Evolutionary conservation across 116 monocot genomes (phyloP).

Genomic region (Phalaenopsis hybrid): DNA sequence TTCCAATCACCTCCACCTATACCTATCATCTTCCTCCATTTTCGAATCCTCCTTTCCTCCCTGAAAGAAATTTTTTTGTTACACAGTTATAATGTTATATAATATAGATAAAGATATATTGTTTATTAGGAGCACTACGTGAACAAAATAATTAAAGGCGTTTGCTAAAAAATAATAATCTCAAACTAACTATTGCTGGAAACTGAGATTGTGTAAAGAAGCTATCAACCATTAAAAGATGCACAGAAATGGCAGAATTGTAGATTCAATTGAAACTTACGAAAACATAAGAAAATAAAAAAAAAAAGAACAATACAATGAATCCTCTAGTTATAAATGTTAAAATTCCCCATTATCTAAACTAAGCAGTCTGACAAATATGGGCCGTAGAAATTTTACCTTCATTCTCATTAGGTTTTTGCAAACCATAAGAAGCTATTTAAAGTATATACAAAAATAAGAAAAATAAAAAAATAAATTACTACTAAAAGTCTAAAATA

Average conservation of each 20-base stretch:
- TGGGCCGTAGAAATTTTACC: background rate
- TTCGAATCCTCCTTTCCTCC: slow-evolving; percentile 69
- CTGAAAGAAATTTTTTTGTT: slow-evolving; percentile 23
- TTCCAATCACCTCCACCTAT: slow-evolving; percentile 97
- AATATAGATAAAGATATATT: background rate
- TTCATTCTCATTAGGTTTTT: background rate
- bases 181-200: background rate
- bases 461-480: too few relatives aligned
- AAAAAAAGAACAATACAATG: background rate
- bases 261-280: background rate
- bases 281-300: background rate
- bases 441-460: background rate
- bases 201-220: background rate
- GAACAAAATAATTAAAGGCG: background rate
- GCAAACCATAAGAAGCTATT: background rate
- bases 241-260: background rate
- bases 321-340: background rate
- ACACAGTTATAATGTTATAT: background rate
- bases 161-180: background rate
- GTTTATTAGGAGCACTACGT: background rate
- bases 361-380: background rate
- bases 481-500: background rate
- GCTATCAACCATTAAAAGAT: slow-evolving; percentile 4
- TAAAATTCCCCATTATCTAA: background rate
- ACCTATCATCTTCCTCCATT: slow-evolving; percentile 99